These are phyloP conservation scores for Aschersonia sp. DNA, from an alignment of 2,329 filamentous ascomycete species.

Conservation along the genomic window DNA sequence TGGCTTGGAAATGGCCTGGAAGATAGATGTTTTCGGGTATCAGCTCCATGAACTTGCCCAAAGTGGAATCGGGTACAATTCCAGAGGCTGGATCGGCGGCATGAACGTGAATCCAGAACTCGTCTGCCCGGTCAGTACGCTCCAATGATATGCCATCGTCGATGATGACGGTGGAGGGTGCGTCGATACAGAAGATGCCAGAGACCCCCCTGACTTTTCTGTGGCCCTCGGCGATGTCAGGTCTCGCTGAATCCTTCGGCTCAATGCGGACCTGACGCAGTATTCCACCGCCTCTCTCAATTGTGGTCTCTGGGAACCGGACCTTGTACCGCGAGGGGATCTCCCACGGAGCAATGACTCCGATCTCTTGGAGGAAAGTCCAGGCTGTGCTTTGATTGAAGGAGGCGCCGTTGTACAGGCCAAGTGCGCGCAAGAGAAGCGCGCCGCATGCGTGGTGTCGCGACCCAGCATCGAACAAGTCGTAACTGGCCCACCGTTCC, in stretches of 20 bases:
- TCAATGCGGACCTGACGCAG: conserved; percentile 16
- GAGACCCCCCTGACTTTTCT: conserved; percentile 45
- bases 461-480: conserved; percentile 35
- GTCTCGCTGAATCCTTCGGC: conserved; percentile 18
- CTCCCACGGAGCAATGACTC: conserved; percentile 57
- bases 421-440: conserved; percentile 45
- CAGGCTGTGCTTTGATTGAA: conserved; percentile 32
- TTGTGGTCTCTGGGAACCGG: conserved; percentile 33
- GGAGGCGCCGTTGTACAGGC: conserved; percentile 37
- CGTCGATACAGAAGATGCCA: conserved; percentile 61
- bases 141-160: conserved; percentile 71
- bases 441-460: conserved; percentile 48
- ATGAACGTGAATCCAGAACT: conserved; percentile 67
- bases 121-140: conserved; percentile 29
- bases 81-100: conserved; percentile 65
- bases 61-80: conserved; percentile 41
- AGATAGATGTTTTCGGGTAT: conserved; percentile 47
- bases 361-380: conserved; percentile 64
- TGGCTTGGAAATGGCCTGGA: conserved; percentile 39
- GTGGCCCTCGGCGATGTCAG: conserved; percentile 30
- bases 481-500: conserved; percentile 49
- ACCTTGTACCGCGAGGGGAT: conserved; percentile 48
- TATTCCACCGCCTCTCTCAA: conserved; percentile 28
- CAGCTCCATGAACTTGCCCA: conserved; percentile 47
- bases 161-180: conserved; percentile 50